Evolutionary conservation across 169 alveolate genomes (phyloP).

Genomic region (Sarcocystis neurona): DNA sequence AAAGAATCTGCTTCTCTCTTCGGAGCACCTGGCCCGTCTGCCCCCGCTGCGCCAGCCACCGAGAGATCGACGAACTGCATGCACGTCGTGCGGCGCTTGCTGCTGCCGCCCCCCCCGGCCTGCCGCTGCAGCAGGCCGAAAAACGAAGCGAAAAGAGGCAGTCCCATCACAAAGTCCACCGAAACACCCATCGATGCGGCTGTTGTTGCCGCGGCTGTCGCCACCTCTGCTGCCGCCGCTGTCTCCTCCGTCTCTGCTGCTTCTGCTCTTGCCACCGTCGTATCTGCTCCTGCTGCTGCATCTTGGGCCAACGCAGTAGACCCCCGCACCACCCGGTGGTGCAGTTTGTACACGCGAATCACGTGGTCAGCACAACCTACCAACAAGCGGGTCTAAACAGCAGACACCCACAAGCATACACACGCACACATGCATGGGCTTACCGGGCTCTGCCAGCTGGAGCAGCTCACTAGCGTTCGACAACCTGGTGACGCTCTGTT

Average conservation of each 20-base stretch:
- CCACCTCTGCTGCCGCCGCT: too few relatives aligned
- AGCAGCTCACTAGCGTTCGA: too few relatives aligned
- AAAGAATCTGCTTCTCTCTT: not conserved
- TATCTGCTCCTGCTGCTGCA: not conserved
- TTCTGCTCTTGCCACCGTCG: not conserved
- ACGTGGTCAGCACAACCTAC: constrained; percentile 51
- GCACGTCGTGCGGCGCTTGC: not conserved
- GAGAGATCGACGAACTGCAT: not conserved
- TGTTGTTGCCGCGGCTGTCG: constrained; percentile 19
- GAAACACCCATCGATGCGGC: not conserved
- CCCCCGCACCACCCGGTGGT: not conserved
- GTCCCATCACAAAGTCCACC: not conserved
- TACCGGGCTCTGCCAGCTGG: too few relatives aligned
- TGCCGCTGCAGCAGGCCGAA: not conserved
- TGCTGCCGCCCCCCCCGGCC: too few relatives aligned
- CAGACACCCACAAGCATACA: not conserved
- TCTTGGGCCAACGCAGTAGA: not conserved
- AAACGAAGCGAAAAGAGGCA: not conserved
- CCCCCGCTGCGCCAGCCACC: constrained; percentile 5
- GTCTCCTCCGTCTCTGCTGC: not conserved
- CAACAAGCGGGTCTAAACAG: constrained; percentile 50
- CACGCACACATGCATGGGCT: not conserved
- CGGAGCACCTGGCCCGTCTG: not conserved
- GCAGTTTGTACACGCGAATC: constrained; percentile 53
- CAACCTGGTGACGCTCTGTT: too few relatives aligned